Evolutionary conservation across 2,329 filamentous ascomycete genomes (phyloP).

Genomic region (Trichoderma arundinaceum): DNA sequence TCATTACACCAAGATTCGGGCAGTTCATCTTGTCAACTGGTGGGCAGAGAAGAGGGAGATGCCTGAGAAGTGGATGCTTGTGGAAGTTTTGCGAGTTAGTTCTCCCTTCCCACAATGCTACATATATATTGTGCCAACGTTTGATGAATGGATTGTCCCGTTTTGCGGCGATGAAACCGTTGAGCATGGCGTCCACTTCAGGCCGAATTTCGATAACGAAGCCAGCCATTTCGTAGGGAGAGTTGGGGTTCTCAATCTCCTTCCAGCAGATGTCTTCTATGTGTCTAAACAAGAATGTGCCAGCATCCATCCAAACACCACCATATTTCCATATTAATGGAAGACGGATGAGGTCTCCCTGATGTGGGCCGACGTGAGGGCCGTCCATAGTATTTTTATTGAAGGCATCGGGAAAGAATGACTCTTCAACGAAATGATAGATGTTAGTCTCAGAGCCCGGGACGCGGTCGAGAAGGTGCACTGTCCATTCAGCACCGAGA

Average conservation of each 20-base stretch:
- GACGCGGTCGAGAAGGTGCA: constrained; percentile 48
- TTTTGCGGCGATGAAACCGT: constrained; percentile 52
- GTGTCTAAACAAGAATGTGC: constrained; percentile 49
- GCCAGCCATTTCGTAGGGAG: constrained; percentile 42
- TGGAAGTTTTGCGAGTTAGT: constrained; percentile 43
- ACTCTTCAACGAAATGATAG: constrained; percentile 43
- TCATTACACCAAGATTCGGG: constrained; percentile 31
- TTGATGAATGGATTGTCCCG: constrained; percentile 52
- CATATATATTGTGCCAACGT: constrained; percentile 49
- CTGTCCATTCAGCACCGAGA: constrained; percentile 45
- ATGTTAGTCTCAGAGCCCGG: constrained; percentile 46
- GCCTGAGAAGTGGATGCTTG: constrained; percentile 40
- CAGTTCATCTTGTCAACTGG: constrained; percentile 8
- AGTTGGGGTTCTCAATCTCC: constrained; percentile 44
- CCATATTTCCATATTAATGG: constrained; percentile 49
- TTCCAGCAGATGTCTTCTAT: constrained; percentile 53
- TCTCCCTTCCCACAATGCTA: constrained; percentile 44
- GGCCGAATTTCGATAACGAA: constrained; percentile 40
- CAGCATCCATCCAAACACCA: constrained; percentile 53
- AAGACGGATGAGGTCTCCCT: constrained; percentile 54
- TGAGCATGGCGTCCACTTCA: constrained; percentile 39
- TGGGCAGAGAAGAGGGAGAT: constrained; percentile 12
- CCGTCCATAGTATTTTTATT: constrained; percentile 52
- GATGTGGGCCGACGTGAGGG: constrained; percentile 50
- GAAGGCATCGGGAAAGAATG: constrained; percentile 49